Base-by-base conservation (phyloP, 371 early-diverging fungal species). In the Mortierella sp. region DNA sequence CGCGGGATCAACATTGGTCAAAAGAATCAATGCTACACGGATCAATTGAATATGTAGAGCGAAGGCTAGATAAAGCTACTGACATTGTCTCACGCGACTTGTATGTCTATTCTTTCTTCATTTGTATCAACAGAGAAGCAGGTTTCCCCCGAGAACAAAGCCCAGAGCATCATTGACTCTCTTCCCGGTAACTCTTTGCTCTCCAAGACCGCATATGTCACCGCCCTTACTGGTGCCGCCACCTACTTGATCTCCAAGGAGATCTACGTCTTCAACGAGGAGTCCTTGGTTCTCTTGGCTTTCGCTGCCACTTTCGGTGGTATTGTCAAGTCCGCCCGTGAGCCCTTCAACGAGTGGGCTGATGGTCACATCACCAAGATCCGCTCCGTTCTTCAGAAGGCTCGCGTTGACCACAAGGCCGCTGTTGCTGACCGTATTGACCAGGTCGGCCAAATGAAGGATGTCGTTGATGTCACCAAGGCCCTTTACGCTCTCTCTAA, bases 251-350 rank as follows among this genome's bases (percentile, higher is more conserved):
- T 98, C 81, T 93, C 97, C 76, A 97, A 98, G 91, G 98, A 97
- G 86, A 93, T 98, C 84, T 98, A 97, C 86, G 91, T 97, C 63
- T 83, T 97, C 78, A 97, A 97, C 86, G 96, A 94, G 81, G 98
- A 98, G 86, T 90, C 96, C 55, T 86, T 97, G 68, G 94, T 97
- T 61, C 85, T 96, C 71, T 82, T 92, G 49, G 88, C 93, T 29
- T 86, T 90, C 72, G 71, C 75, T 55, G 86, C 86, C 64, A 85
- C 90, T 15, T 90, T 90, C 61, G 89, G 86, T 54, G 94, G 94
- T 83, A 91, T 97, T 62, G 89, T 94, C 68, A 90, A 89, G 83
- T 89, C 88, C 65, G 89, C 92, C 61, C 93, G 93, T 84, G 93
- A 97, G 85, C 96, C 96, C 61, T 93, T 92, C 85, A 90, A 85